Percentiles rank a stretch among this genome's conserved stretches.
These are phyloP conservation scores for Mucor racemosus DNA, from an alignment of 371 early-diverging fungal genomes.

Conservation along the genomic window DNA sequence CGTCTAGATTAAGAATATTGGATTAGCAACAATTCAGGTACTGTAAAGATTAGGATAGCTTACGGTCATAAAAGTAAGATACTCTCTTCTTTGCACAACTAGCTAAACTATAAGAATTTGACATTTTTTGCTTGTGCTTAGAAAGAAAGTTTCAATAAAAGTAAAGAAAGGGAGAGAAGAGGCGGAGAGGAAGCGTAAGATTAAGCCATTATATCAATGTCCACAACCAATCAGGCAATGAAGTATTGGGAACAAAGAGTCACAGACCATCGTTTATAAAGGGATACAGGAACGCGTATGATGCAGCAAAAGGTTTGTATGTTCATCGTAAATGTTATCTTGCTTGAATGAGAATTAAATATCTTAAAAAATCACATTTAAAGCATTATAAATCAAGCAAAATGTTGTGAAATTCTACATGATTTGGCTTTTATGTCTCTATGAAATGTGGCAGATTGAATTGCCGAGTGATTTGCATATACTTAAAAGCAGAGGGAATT, in stretches of 20 bases:
- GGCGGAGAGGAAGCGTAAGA: neutral
- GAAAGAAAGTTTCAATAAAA: constrained; percentile 2
- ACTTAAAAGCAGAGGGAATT: too few species aligned
- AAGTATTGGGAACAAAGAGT: constrained; percentile 2
- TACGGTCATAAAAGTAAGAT: constrained; percentile 81
- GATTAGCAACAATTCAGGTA: neutral
- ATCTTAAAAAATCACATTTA: too few species aligned
- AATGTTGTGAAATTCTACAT: too few species aligned
- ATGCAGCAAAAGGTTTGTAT: neutral
- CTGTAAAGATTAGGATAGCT: constrained; percentile 5
- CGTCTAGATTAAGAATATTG: constrained; percentile 49
- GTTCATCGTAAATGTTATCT: too few species aligned
- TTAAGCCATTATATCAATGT: neutral
- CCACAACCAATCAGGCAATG: neutral
- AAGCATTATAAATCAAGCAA: too few species aligned
- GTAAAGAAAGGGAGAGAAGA: neutral
- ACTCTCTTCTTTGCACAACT: constrained; percentile 68
- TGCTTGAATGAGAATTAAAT: neutral
- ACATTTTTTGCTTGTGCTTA: constrained; percentile 24
- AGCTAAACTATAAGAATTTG: constrained; percentile 55
- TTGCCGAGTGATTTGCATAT: too few species aligned
- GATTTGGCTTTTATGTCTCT: too few species aligned
- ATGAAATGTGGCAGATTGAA: too few species aligned
- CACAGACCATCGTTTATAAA: neutral
- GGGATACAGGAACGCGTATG: constrained; percentile 3